Evolutionary conservation across 371 early-diverging fungal species (phyloP).

Genomic region (Encephalitozoon cuniculi): DNA sequence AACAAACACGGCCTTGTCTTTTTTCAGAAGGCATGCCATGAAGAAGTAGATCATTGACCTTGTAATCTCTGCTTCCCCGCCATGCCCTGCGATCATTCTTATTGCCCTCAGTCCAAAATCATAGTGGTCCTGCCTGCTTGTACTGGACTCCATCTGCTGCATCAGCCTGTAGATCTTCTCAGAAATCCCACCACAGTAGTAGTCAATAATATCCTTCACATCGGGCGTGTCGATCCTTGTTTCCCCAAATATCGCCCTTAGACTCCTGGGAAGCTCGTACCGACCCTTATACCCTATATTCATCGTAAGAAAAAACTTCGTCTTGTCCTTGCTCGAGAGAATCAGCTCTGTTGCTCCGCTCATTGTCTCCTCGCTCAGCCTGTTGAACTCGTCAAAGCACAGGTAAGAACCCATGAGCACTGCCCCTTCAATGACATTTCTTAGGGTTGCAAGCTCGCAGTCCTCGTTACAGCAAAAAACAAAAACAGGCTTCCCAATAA

Average conservation of each 20-base stretch:
- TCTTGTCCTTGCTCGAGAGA: conserved; percentile 65
- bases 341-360: conserved; percentile 84
- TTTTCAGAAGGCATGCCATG: neutral
- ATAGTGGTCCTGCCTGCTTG: conserved; percentile 82
- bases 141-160: conserved; percentile 64
- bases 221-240: conserved; percentile 74
- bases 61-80: neutral
- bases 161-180: conserved; percentile 65
- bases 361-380: conserved; percentile 85
- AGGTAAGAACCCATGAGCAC: conserved; percentile 95
- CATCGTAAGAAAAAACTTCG: conserved; percentile 86
- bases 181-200: conserved; percentile 60
- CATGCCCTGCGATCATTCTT: neutral
- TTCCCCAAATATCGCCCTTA: conserved; percentile 89
- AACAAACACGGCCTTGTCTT: conserved; percentile 8
- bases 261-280: conserved; percentile 87
- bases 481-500: conserved; percentile 83
- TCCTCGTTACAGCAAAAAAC: conserved; percentile 98
- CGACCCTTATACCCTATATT: conserved; percentile 97
- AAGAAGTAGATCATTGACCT: neutral
- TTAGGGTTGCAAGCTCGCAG: conserved; percentile 96
- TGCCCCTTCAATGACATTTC: conserved; percentile 91
- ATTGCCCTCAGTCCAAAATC: conserved; percentile 84
- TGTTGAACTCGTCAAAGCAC: conserved; percentile 97
- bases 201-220: conserved; percentile 56